Percentiles rank a stretch among this genome's conserved stretches.
Evolutionary conservation across 176 grass and related monocot genomes (phyloP).

Genomic region (Bolboschoenus planiculmis): DNA sequence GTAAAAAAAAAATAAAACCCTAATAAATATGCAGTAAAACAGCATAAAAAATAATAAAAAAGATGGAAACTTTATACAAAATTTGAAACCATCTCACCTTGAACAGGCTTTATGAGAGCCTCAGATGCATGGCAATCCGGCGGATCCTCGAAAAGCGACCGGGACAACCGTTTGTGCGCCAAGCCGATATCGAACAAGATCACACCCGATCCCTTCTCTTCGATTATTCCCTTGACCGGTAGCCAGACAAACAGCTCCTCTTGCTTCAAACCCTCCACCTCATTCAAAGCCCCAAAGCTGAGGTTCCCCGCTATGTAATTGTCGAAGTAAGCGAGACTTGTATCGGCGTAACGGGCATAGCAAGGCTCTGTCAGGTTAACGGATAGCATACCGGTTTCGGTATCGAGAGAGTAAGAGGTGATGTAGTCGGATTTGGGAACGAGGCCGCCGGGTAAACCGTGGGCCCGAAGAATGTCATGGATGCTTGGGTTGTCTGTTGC

Average conservation of each 20-base stretch:
- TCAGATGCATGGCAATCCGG: conserved; percentile 55
- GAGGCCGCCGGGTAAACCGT: conserved; percentile 69
- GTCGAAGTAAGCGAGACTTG: conserved; percentile 58
- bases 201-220: conserved; percentile 47
- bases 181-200: conserved; percentile 84
- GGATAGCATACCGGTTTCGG: conserved; percentile 45
- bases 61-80: conserved; percentile 7
- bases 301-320: conserved; percentile 69
- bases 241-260: conserved; percentile 97
- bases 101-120: background rate
- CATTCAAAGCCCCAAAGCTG: conserved; percentile 56
- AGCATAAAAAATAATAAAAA: background rate
- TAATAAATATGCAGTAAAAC: background rate
- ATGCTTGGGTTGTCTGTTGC: conserved; percentile 26
- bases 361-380: conserved; percentile 52
- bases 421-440: conserved; percentile 48
- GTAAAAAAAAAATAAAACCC: background rate
- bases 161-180: conserved; percentile 73
- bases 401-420: conserved; percentile 44
- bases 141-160: conserved; percentile 83
- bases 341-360: conserved; percentile 70
- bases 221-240: conserved; percentile 87
- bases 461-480: conserved; percentile 57
- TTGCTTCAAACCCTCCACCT: conserved; percentile 63
- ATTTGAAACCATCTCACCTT: conserved; percentile 45